Base-by-base conservation (phyloP, 352 stramenopile species). In the Phytophthora fragariae region DNA sequence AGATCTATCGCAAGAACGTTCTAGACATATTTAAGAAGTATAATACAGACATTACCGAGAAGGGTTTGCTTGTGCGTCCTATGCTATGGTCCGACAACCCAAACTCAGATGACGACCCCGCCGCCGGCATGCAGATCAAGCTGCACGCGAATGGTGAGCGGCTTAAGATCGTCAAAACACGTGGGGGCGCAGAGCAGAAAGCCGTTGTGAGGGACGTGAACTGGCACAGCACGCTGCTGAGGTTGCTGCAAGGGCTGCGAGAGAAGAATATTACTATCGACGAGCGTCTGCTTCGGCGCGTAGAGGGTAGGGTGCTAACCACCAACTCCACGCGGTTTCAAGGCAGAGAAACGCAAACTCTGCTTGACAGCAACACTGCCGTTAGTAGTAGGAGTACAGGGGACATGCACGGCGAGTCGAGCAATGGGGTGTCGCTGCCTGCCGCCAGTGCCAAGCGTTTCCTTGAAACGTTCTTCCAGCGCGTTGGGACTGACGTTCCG, bases 141-240 rank as follows among this genome's bases (percentile, higher is more conserved):
- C 14, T 52, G 44, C 44, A 21, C 44, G 15, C 11, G 11, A n/a
- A n/a, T 5, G 11, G n/a, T n/a, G 11, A 52, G 44, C 44, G 44
- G 1, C 15, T 52, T 5, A n/a, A 19, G 44, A 52, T 52, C 44
- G 15, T 52, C 7, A 52, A 52, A 14, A 52, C 44, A 6, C 44
- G 24, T 27, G 0, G 24, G 24, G 24, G 24, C 24, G 24, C 24
- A 3, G 24, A 27, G 24, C 24, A 27, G 24, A 27, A 27, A 27
- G 24, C 24, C 1, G 24, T 27, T 27, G 24, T 46, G 37, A 46
- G 12, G 12, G 37, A 15, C 9, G 44, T 52, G 15, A 52, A 52
- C 44, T 52, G 44, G 44, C 44, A 52, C 44, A 52, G 44, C 44
- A 52, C 44, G 44, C n/a, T 52, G 44, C 44, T 52, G 44, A 3